Conservation (phyloP, 345 rosid genomes). For the Zanthoxylum bungeanum region DNA sequence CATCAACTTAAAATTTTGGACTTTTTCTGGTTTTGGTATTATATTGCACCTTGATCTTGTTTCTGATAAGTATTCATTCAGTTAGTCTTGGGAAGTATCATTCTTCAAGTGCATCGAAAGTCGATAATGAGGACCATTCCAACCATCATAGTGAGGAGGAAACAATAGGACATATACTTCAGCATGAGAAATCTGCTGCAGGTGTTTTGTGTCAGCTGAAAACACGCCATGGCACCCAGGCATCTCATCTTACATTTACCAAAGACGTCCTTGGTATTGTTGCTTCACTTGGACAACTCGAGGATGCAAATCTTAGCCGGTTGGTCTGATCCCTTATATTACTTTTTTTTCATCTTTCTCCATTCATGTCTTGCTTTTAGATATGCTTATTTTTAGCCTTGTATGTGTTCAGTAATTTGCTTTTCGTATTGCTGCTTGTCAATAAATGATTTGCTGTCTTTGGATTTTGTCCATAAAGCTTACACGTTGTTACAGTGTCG, state of each 20-base stretch:
- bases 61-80: constrained; percentile 28
- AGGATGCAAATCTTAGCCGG: constrained; percentile 79
- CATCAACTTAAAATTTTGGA: not conserved
- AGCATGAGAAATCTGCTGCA: constrained; percentile 65
- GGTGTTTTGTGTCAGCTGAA: constrained; percentile 59
- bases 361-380: not conserved
- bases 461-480: not conserved
- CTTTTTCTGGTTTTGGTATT: not conserved
- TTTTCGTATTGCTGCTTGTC: not conserved
- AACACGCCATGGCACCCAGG: constrained; percentile 35
- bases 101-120: constrained; percentile 29
- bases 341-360: constrained; percentile 4
- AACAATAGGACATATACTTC: constrained; percentile 51
- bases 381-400: not conserved
- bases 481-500: not conserved
- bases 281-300: constrained; percentile 77
- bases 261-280: constrained; percentile 74
- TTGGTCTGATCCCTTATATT: constrained; percentile 28
- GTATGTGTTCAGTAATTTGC: not conserved
- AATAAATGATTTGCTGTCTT: not conserved
- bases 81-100: constrained; percentile 60
- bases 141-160: constrained; percentile 55
- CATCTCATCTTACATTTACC: constrained; percentile 35
- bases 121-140: constrained; percentile 27
- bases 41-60: constrained; percentile 3